Evolutionary conservation across 169 alveolate genomes (phyloP), one percentile per base, ranked within the genome.

Genomic region (Cryptosporidium bovis): DNA sequence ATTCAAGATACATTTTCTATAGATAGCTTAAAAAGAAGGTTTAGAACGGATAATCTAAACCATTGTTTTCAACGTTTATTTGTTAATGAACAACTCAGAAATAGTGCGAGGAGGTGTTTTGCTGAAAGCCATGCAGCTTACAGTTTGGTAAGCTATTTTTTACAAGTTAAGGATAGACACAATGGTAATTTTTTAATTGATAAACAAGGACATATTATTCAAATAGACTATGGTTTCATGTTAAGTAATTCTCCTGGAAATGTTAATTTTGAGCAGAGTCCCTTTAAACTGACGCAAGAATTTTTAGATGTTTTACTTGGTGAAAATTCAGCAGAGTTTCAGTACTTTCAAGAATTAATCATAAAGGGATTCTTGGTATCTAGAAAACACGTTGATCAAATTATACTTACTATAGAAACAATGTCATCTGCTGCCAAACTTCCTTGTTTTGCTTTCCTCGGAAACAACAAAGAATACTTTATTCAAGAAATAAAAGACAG

Each of bases 71-170:
- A 46, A 5, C 51, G 48, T 33, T 36, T 82, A 51, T 77, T 83
- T 50, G 83, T 84, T 16, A 50, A 66, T 20, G 71, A 50, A 27
- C 50, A 56, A 53, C 56, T 71, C 46, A 66, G 44, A 77, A 29
- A 68, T 27, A 62, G 58, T 34, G 87, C 87, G 40, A 77, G 87
- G 33, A 77, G 91, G 93, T 95, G 94, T 89, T 95, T 95, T 87
- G 95, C 94, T 36, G 99, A 96, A 91, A 93, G 97, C 64, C 97
- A 95, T 66, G 99, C 99, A 44, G 99, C 99, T 8, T 97, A 97
- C 87, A 96, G 98, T 16, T 90, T 97, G 29, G 96, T 97, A 20
- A 93, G 98, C 36, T 97, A 96, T 71, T 93, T 97, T 66, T 92
- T 97, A 29, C 98, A 97, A 91, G 93, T 92, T 46, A 96, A 96